These are phyloP conservation scores for Colletotrichum salicis DNA, from an alignment of 2,329 filamentous ascomycete genomes.

Conservation along the genomic window DNA sequence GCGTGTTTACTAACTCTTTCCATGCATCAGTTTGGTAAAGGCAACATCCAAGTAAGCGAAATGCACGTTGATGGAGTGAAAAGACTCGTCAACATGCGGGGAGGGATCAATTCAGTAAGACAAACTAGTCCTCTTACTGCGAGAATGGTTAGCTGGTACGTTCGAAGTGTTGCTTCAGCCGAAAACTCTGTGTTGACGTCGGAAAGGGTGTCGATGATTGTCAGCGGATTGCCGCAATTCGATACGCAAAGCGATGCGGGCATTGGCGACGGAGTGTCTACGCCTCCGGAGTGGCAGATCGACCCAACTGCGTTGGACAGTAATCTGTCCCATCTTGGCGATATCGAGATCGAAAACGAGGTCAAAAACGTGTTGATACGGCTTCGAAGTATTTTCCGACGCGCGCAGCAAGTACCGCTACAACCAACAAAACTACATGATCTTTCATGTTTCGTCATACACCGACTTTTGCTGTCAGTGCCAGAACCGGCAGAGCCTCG, in stretches of 20 bases:
- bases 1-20: neutral
- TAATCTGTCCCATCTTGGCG: slow-evolving; percentile 31
- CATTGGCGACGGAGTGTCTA: slow-evolving; percentile 58
- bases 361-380: neutral
- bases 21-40: slow-evolving; percentile 59
- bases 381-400: slow-evolving; percentile 18
- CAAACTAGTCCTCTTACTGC: slow-evolving; percentile 63
- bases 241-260: slow-evolving; percentile 60
- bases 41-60: slow-evolving; percentile 54
- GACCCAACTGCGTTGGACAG: slow-evolving; percentile 35
- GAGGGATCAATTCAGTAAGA: slow-evolving; percentile 60
- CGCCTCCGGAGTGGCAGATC: slow-evolving; percentile 60
- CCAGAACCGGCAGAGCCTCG: neutral
- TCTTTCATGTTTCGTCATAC: slow-evolving; percentile 64
- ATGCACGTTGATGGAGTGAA: slow-evolving; percentile 64
- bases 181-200: neutral
- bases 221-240: slow-evolving; percentile 64
- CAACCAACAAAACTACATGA: slow-evolving; percentile 61
- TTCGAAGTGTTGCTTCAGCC: neutral
- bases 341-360: slow-evolving; percentile 46
- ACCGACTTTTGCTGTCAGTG: slow-evolving; percentile 53
- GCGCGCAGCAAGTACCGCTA: slow-evolving; percentile 41
- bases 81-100: slow-evolving; percentile 58
- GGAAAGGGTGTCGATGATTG: slow-evolving; percentile 66
- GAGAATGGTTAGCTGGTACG: slow-evolving; percentile 65